Conservation (phyloP, 345 rosid genomes). For the Melastoma malabathricum region DNA sequence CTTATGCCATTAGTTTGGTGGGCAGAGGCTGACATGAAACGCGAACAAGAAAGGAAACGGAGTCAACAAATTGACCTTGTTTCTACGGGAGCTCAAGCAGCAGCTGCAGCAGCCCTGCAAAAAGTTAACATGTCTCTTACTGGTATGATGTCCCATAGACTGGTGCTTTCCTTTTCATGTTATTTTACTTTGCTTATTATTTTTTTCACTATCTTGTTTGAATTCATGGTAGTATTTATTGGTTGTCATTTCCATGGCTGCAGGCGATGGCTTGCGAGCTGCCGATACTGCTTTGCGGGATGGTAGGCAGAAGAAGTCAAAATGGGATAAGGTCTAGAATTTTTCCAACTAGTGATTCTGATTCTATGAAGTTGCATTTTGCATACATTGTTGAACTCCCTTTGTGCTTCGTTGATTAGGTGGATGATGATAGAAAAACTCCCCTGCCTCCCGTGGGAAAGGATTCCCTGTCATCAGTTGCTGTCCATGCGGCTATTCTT, state of each 20-base stretch:
- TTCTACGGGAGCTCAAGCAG: constrained; percentile 50
- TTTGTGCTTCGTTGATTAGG: constrained; percentile 28
- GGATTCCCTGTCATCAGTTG: constrained; percentile 42
- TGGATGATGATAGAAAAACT: constrained; percentile 57
- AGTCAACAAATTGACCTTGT: constrained; percentile 69
- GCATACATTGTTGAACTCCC: not conserved
- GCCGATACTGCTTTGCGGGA: constrained; percentile 39
- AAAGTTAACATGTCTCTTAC: constrained; percentile 52
- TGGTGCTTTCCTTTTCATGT: no score
- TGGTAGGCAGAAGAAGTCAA: constrained; percentile 71
- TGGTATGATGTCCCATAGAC: constrained; percentile 27
- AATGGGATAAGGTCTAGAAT: constrained; percentile 78
- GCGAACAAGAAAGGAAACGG: constrained; percentile 77
- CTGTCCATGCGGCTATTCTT: constrained; percentile 41
- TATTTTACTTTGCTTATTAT: no score
- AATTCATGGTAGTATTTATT: not conserved
- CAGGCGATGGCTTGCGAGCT: constrained; percentile 31
- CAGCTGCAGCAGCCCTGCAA: constrained; percentile 24
- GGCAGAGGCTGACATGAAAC: constrained; percentile 68
- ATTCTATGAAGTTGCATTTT: not conserved
- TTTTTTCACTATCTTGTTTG: no score
- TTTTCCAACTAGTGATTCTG: not conserved
- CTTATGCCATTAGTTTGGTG: constrained; percentile 3
- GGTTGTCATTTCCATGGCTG: constrained; percentile 23
- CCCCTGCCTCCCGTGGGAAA: constrained; percentile 41